These are phyloP conservation scores for Microdochium nivale DNA, from an alignment of 2,329 filamentous ascomycete genomes.

Conservation along the genomic window DNA sequence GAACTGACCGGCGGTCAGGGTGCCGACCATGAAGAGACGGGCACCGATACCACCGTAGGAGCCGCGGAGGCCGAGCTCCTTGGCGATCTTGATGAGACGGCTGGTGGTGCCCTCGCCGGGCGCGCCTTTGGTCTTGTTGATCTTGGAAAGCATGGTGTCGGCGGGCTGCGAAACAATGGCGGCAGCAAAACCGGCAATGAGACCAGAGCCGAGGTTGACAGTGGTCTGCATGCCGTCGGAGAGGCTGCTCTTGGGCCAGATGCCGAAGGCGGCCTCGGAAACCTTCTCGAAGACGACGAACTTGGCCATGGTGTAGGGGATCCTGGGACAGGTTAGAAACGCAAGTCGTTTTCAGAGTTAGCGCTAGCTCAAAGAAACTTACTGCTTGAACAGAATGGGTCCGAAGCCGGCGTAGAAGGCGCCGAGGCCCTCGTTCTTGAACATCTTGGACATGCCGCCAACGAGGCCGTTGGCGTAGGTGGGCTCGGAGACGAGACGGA, in stretches of 20 bases:
- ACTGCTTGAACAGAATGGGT: constrained; percentile 64
- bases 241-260: constrained; percentile 53
- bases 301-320: constrained; percentile 76
- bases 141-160: constrained; percentile 75
- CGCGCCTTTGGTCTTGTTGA: constrained; percentile 70
- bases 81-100: constrained; percentile 67
- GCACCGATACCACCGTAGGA: constrained; percentile 64
- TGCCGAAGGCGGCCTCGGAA: constrained; percentile 52
- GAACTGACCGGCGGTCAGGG: constrained; percentile 63
- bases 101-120: constrained; percentile 64
- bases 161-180: constrained; percentile 69
- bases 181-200: constrained; percentile 69
- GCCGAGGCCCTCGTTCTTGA: constrained; percentile 58
- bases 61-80: constrained; percentile 62
- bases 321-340: constrained; percentile 29
- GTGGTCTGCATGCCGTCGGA: constrained; percentile 55
- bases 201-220: constrained; percentile 66
- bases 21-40: constrained; percentile 65
- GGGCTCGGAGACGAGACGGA: constrained; percentile 67
- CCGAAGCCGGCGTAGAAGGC: constrained; percentile 74
- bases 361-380: too few species aligned
- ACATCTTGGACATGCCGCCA: constrained; percentile 60
- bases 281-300: constrained; percentile 77
- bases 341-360: not conserved
- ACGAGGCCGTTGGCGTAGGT: constrained; percentile 61